A percentile compares a stretch with the other conserved stretches of the same genome.
Conservation (phyloP, 805 yeast species). For the Kuraishia hungarica region DNA sequence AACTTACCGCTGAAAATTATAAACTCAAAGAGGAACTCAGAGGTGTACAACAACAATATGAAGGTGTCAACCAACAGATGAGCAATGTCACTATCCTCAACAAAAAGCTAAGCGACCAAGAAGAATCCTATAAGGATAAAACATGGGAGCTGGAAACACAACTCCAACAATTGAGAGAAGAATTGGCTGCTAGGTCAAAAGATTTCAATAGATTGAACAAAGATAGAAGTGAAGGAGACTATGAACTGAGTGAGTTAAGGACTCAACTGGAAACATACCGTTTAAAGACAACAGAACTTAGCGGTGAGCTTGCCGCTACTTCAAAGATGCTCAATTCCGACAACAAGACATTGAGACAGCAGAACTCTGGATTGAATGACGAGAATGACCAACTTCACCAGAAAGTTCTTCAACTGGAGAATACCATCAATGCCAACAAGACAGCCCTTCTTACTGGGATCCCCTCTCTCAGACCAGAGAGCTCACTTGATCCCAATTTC, state of each 20-base stretch:
- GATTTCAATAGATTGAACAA: constrained; percentile 32
- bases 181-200: constrained; percentile 27
- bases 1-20: constrained; percentile 57
- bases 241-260: constrained; percentile 24
- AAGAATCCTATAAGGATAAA: constrained; percentile 44
- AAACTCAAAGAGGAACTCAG: constrained; percentile 33
- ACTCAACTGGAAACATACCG: constrained; percentile 41
- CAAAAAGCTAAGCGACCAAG: constrained; percentile 27
- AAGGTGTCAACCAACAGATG: constrained; percentile 26
- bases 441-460: neutral
- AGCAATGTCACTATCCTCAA: constrained; percentile 23
- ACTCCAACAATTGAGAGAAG: constrained; percentile 34
- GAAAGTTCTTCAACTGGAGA: neutral
- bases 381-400: constrained; percentile 51
- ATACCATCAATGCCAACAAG: neutral
- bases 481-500: neutral
- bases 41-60: constrained; percentile 32
- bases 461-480: constrained; percentile 4
- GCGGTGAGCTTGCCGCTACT: constrained; percentile 27
- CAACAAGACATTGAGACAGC: constrained; percentile 36
- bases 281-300: constrained; percentile 29
- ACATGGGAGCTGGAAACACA: constrained; percentile 60
- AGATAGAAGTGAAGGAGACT: constrained; percentile 19
- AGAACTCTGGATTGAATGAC: constrained; percentile 55
- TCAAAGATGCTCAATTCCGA: constrained; percentile 31